These are phyloP conservation scores for Polymyxa betae DNA, from an alignment of 208 protist species.

Conservation along the genomic window DNA sequence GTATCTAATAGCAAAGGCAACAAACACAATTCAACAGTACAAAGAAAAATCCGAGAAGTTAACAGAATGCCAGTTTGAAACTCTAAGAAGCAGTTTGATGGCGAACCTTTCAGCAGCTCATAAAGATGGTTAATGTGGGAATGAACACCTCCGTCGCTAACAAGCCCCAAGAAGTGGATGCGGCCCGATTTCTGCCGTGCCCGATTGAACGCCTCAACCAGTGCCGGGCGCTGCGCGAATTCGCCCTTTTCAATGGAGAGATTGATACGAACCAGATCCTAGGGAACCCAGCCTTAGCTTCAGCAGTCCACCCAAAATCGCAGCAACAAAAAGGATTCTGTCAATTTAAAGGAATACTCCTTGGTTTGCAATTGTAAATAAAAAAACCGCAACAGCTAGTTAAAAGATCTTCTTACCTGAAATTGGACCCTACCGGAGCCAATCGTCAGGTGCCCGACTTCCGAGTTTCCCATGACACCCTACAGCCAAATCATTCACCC, in stretches of 20 bases:
- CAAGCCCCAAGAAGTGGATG: constrained; percentile 68
- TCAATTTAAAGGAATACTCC: too few relatives aligned
- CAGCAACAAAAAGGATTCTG: too few relatives aligned
- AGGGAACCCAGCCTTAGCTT: background rate
- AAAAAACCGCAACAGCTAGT: background rate
- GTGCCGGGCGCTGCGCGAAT: constrained; percentile 10
- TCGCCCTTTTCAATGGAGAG: constrained; percentile 47
- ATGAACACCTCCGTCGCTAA: constrained; percentile 70
- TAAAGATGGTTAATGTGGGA: constrained; percentile 66
- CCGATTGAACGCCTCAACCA: constrained; percentile 56
- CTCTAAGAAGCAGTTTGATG: background rate
- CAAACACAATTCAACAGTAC: too few relatives aligned
- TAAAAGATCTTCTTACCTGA: background rate
- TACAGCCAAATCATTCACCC: constrained; percentile 56
- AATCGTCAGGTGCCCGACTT: constrained; percentile 71
- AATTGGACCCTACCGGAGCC: constrained; percentile 63
- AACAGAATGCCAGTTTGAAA: background rate
- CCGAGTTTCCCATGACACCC: constrained; percentile 70
- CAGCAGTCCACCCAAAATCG: too few relatives aligned
- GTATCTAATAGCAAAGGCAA: too few relatives aligned
- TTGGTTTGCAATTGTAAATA: background rate
- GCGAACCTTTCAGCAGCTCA: constrained; percentile 50
- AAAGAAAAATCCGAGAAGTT: too few relatives aligned
- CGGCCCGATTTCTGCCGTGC: constrained; percentile 60
- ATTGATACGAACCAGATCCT: constrained; percentile 70